phyloP scores from a whole-genome alignment of 352 stramenopile genomes.

The Phytopythium delawarense region DNA sequence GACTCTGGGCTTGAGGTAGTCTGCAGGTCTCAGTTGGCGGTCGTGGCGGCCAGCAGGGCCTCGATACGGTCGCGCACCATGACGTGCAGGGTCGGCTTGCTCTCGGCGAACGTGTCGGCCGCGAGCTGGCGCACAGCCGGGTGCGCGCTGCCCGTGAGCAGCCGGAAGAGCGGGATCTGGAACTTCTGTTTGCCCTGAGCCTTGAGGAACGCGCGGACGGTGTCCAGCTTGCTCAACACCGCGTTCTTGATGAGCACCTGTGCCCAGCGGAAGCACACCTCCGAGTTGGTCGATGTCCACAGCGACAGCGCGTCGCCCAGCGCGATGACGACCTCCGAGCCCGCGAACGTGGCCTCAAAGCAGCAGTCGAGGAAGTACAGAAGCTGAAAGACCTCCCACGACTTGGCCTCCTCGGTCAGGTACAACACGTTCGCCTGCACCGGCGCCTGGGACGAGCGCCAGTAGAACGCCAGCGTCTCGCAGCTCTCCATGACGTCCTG shows the following conservation, averaged over 20 bases:
- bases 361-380: constrained; percentile 74
- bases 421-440: constrained; percentile 65
- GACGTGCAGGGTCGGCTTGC: constrained; percentile 52
- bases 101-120: constrained; percentile 34
- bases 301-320: constrained; percentile 51
- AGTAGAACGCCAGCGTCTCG: constrained; percentile 62
- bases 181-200: constrained; percentile 83
- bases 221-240: constrained; percentile 34
- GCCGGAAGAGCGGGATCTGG: constrained; percentile 65
- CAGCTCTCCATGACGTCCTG: constrained; percentile 68
- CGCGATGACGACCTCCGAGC: constrained; percentile 35
- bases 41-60: constrained; percentile 24
- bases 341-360: constrained; percentile 37
- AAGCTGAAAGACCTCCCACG: constrained; percentile 52
- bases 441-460: constrained; percentile 37
- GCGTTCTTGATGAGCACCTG: constrained; percentile 63
- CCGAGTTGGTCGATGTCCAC: constrained; percentile 54
- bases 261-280: constrained; percentile 67
- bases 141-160: constrained; percentile 43
- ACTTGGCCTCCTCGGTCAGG: constrained; percentile 49
- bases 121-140: constrained; percentile 39
- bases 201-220: constrained; percentile 52
- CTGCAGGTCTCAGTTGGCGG: background rate
- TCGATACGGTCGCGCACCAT: constrained; percentile 77
- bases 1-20: background rate